phyloP scores from a whole-genome alignment of 306 rosid genomes.

The Vachellia pachyceras region DNA sequence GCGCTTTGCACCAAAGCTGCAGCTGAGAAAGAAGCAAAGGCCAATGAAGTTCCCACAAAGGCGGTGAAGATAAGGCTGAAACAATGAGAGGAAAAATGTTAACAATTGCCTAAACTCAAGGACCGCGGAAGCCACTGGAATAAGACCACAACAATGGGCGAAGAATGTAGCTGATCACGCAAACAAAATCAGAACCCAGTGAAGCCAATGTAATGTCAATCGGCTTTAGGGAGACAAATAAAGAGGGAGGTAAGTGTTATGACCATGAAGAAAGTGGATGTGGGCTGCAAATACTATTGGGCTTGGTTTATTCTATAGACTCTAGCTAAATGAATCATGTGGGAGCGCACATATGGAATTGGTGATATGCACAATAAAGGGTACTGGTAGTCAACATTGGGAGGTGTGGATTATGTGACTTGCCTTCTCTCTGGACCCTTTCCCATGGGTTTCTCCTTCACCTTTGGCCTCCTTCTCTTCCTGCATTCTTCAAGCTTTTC shows the following conservation, averaged over 20 bases:
- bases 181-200: background rate
- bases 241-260: background rate
- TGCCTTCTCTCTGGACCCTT: too few species aligned
- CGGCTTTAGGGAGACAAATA: background rate
- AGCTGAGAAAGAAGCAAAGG: constrained; percentile 85
- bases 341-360: too few species aligned
- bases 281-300: too few species aligned
- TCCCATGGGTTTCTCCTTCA: too few species aligned
- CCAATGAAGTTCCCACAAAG: constrained; percentile 84
- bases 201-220: background rate
- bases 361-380: too few species aligned
- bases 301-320: too few species aligned
- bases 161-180: constrained; percentile 14
- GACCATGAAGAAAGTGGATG: too few species aligned
- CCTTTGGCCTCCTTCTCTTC: too few species aligned
- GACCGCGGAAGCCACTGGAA: constrained; percentile 20
- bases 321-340: too few species aligned
- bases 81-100: background rate
- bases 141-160: constrained; percentile 50
- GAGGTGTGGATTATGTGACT: too few species aligned
- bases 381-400: too few species aligned
- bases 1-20: constrained; percentile 93
- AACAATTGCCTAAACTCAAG: constrained; percentile 9
- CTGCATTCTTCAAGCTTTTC: too few species aligned
- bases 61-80: constrained; percentile 74